A percentile compares a stretch with the other conserved stretches of the same genome.
Evolutionary conservation across 306 rosid species (phyloP).

Genomic region (Glycyrrhiza uralensis): DNA sequence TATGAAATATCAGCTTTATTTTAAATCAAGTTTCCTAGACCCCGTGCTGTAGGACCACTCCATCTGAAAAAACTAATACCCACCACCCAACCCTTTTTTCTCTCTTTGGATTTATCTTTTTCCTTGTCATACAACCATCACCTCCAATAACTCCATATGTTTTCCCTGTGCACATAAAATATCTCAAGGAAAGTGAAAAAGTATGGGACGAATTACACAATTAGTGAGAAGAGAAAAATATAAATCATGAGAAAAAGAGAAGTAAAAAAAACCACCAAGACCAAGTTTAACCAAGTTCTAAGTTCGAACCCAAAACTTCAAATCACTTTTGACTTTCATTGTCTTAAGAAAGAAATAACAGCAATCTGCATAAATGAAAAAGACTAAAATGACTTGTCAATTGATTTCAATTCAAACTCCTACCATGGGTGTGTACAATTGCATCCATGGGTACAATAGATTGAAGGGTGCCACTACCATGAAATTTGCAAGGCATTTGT

Average conservation of each 20-base stretch:
- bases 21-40: not conserved
- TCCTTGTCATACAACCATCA: not conserved
- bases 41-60: slow-evolving; percentile 40
- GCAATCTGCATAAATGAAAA: slow-evolving; percentile 1
- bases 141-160: not conserved
- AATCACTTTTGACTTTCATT: not conserved
- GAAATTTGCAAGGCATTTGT: not conserved
- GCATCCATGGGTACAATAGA: not conserved
- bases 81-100: not conserved
- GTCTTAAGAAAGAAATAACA: not conserved
- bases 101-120: not conserved
- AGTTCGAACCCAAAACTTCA: too few species aligned
- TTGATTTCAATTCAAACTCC: slow-evolving; percentile 20
- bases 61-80: not conserved
- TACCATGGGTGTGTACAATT: not conserved
- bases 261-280: too few species aligned
- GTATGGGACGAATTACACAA: too few species aligned
- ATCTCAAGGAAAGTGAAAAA: not conserved
- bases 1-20: not conserved
- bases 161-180: not conserved
- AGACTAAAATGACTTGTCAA: not conserved
- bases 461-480: slow-evolving; percentile 14
- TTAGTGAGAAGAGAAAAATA: too few species aligned
- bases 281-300: too few species aligned
- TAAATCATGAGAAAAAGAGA: too few species aligned